These are phyloP conservation scores for Botrytis elliptica DNA, from an alignment of 2,329 filamentous ascomycete species.

Conservation along the genomic window DNA sequence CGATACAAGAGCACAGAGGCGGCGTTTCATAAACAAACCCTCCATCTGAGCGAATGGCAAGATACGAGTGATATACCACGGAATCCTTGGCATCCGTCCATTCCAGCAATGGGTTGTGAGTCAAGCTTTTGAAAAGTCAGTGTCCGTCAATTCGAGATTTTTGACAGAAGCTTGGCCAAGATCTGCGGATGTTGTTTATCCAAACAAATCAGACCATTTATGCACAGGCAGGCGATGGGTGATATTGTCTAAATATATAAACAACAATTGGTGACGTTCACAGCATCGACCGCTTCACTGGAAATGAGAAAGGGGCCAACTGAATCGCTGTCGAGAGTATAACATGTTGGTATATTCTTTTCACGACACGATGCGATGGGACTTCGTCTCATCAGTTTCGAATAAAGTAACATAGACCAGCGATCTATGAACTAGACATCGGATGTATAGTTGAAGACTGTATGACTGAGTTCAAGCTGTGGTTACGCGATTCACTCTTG, in stretches of 20 bases:
- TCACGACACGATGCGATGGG: neutral
- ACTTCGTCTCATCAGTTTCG: neutral
- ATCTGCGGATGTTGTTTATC: neutral
- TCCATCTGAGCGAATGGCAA: neutral
- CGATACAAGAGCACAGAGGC: conserved; percentile 9
- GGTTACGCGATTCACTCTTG: neutral
- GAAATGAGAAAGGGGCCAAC: neutral
- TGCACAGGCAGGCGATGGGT: neutral
- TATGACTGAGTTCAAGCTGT: neutral
- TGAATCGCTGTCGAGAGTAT: neutral
- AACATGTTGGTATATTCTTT: neutral
- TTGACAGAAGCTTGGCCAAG: conserved; percentile 17
- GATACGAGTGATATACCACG: neutral
- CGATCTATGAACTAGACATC: neutral
- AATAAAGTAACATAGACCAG: neutral
- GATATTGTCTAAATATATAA: neutral
- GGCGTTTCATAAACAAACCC: conserved; percentile 7
- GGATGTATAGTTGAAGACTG: neutral
- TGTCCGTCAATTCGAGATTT: neutral
- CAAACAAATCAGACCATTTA: neutral
- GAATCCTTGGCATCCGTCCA: neutral
- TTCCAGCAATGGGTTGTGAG: neutral
- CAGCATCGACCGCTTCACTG: neutral
- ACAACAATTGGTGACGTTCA: conserved; percentile 1
- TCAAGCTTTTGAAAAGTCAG: conserved; percentile 10